phyloP scores from a whole-genome alignment of 1,284 basidiomycete genomes.

The Heterobasidion occidentale region DNA sequence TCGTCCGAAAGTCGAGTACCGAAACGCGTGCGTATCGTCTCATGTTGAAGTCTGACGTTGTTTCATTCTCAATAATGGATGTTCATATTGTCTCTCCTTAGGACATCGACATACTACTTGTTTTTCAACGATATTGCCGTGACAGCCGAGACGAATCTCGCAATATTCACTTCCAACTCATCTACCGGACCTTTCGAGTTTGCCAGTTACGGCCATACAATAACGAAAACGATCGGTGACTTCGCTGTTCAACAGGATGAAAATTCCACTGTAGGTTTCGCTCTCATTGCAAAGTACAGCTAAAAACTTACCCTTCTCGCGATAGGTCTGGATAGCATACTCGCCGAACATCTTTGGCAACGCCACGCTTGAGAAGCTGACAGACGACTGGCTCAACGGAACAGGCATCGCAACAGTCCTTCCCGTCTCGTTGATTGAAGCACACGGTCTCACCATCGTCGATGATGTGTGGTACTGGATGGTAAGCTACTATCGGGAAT shows the following conservation, averaged over 20 bases:
- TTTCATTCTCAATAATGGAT: too few relatives aligned
- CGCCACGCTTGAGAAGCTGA: neutral
- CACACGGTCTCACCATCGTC: neutral
- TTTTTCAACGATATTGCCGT: neutral
- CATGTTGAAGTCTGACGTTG: neutral
- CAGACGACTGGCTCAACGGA: neutral
- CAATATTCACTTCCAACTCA: neutral
- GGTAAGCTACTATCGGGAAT: neutral
- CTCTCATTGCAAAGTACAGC: neutral
- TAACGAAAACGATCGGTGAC: neutral
- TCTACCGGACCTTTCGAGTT: neutral
- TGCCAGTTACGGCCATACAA: neutral
- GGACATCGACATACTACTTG: neutral
- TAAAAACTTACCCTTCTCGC: neutral
- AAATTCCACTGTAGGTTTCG: neutral
- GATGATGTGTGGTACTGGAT: neutral
- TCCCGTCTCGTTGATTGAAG: neutral
- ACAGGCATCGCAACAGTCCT: neutral
- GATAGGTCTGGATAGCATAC: neutral
- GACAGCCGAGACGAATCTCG: neutral
- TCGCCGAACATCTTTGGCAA: neutral
- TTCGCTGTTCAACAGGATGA: neutral
- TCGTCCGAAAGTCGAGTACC: neutral
- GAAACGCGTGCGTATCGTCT: neutral
- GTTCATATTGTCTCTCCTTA: too few relatives aligned